A percentile compares a stretch with the other conserved stretches of the same genome.
Evolutionary conservation across 495 filamentous ascomycete genomes (phyloP).

Genomic region (Astrocystis sublimbata): DNA sequence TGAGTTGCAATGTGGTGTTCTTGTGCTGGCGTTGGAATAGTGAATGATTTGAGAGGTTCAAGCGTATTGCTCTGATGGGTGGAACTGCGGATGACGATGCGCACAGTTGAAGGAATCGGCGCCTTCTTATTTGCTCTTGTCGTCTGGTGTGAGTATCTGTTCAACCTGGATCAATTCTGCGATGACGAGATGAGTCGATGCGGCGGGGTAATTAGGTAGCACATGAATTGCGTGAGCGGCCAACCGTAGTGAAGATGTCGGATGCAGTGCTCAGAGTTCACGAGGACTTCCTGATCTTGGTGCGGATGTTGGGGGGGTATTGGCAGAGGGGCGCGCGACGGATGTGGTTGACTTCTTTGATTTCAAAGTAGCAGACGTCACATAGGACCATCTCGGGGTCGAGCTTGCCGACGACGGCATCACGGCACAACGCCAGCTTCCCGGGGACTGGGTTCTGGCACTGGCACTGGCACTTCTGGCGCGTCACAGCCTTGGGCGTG

Average conservation of each 20-base stretch:
- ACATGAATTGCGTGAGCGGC: neutral
- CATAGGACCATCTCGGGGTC: conserved; percentile 9
- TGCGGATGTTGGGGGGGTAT: neutral
- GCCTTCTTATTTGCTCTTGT: neutral
- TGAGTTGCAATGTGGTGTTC: neutral
- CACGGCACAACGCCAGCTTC: neutral
- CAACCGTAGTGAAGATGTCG: neutral
- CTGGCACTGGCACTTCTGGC: neutral
- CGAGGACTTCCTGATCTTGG: neutral
- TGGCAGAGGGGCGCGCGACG: neutral
- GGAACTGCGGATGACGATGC: neutral
- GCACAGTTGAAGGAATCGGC: neutral
- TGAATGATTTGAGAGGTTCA: neutral
- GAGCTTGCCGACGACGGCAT: conserved; percentile 2
- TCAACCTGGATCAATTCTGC: neutral
- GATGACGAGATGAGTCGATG: neutral
- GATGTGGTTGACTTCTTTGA: neutral
- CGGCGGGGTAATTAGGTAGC: neutral
- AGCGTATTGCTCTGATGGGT: neutral
- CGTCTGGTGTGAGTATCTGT: neutral
- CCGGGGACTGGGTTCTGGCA: neutral
- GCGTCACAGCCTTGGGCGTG: neutral
- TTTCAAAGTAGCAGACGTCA: conserved; percentile 10
- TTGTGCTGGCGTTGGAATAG: neutral
- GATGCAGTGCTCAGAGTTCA: neutral